Evolutionary conservation across 202 grass and related monocot species (phyloP), one percentile per base, ranked within the genome.

Genomic region (Panicum virgatum): DNA sequence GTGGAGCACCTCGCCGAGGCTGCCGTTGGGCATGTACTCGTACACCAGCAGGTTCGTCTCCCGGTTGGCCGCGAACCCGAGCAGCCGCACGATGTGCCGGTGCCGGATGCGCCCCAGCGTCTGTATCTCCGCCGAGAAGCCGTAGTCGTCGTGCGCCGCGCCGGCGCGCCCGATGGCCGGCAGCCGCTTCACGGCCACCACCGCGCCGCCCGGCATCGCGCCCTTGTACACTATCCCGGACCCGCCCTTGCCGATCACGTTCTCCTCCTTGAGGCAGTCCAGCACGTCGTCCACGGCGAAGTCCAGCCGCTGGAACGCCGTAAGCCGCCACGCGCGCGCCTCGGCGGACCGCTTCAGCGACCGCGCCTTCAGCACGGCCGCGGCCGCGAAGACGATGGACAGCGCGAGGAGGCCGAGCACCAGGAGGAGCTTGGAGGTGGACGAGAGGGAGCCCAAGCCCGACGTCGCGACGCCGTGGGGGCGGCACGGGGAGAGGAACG

Each of bases 11-110:
- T 97, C 94, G 18, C 94, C 94, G 14, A 97, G 86, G 80, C 94
- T 97, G 18, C 94, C 94, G 80, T 94, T 97, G 1, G 89, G 94
- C 94, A 97, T 97, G 80, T 97, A 97, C 77, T 94, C 92, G 59
- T 97, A 97, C 37, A 97, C 92, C 74, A 97, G 81, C 8, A 97
- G 83, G 62, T 98, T 98, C 4, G 78, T 98, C 77, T 88, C 90
- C 14, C 86, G 76, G 86, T 98, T 98, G 4, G 92, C 83, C 20
- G 88, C 91, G 71, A 91, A 98, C 4, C 95, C 95, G 5, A 98
- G 84, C 25, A 98, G 88, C 22, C 95, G 90, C 65, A 98, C 92
- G 60, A 98, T 98, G 90, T 98, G 95, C 1, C 95, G 92, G 82
- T 98, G 95, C 76, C 95, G 75, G 77, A 98, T 98, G 38, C 88